Evolutionary conservation across 805 yeast species (phyloP).

Genomic region (Candida alai): DNA sequence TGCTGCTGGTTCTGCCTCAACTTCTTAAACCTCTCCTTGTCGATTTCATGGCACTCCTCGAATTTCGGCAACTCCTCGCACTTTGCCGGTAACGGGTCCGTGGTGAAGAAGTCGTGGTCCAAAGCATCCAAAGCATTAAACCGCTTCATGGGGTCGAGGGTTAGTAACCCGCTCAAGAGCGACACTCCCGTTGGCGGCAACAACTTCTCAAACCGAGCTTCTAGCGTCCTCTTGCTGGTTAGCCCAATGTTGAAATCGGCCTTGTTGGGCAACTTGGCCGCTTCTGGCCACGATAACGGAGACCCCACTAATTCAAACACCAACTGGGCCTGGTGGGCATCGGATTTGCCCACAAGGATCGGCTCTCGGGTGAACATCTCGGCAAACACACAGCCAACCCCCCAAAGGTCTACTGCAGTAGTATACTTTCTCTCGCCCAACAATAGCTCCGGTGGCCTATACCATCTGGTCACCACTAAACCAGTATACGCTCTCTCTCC

Average conservation of each 20-base stretch:
- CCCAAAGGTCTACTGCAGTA: constrained; percentile 97
- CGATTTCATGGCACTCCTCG: constrained; percentile 89
- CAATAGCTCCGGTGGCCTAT: constrained; percentile 90
- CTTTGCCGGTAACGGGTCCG: constrained; percentile 60
- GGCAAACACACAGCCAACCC: constrained; percentile 92
- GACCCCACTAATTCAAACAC: constrained; percentile 82
- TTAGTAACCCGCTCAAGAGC: constrained; percentile 58
- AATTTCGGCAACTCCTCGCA: constrained; percentile 58
- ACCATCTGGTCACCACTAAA: constrained; percentile 93
- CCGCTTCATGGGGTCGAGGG: constrained; percentile 68
- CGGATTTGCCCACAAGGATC: constrained; percentile 79
- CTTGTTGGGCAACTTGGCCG: constrained; percentile 53
- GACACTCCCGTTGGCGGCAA: constrained; percentile 48
- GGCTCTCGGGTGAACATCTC: constrained; percentile 83
- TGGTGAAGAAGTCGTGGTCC: constrained; percentile 62
- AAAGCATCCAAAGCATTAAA: constrained; percentile 78
- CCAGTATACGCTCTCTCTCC: constrained; percentile 53
- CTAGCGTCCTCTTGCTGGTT: constrained; percentile 45
- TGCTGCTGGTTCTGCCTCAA: constrained; percentile 22
- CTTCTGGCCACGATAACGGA: constrained; percentile 68
- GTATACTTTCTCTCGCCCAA: constrained; percentile 84
- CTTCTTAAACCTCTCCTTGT: constrained; percentile 55
- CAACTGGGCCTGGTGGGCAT: constrained; percentile 79
- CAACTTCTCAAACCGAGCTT: constrained; percentile 42
- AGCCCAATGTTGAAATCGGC: constrained; percentile 43